Percentiles rank a stretch among this genome's conserved stretches.
Evolutionary conservation across 768 basidiomycete species (phyloP).

Genomic region (Neoboletus brunneissimus): DNA sequence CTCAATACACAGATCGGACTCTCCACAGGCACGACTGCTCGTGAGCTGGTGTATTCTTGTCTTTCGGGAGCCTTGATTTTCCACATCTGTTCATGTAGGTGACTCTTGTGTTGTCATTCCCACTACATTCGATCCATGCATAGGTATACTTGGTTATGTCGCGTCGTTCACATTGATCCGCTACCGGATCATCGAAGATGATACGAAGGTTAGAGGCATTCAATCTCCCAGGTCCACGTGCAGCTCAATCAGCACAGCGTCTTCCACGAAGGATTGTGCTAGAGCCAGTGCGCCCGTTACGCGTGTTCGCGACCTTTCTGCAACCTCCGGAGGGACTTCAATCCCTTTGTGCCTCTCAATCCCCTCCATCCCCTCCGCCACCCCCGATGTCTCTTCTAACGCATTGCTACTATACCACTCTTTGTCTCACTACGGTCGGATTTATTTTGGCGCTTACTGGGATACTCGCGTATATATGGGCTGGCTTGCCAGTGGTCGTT

Average conservation of each 20-base stretch:
- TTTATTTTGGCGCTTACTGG: slow-evolving; percentile 28
- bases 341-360: background rate
- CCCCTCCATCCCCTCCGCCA: background rate
- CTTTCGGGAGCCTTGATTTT: slow-evolving; percentile 32
- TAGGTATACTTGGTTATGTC: slow-evolving; percentile 28
- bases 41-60: slow-evolving; percentile 28
- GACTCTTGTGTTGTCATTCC: background rate
- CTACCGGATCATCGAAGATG: slow-evolving; percentile 28
- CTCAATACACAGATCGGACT: slow-evolving; percentile 20
- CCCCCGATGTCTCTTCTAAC: slow-evolving; percentile 22
- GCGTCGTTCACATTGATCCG: slow-evolving; percentile 30
- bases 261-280: slow-evolving; percentile 13
- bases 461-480: slow-evolving; percentile 27
- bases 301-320: background rate
- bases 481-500: slow-evolving; percentile 20
- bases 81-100: slow-evolving; percentile 30
- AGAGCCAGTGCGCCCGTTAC: slow-evolving; percentile 13
- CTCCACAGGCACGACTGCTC: slow-evolving; percentile 2
- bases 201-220: slow-evolving; percentile 9
- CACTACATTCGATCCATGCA: background rate
- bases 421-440: slow-evolving; percentile 23
- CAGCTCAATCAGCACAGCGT: slow-evolving; percentile 10
- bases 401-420: slow-evolving; percentile 26
- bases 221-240: background rate
- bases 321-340: background rate